Percentiles rank a stretch among this genome's conserved stretches.
Conservation (phyloP, 2,329 filamentous ascomycete species). For the Metarhizium brunneum region DNA sequence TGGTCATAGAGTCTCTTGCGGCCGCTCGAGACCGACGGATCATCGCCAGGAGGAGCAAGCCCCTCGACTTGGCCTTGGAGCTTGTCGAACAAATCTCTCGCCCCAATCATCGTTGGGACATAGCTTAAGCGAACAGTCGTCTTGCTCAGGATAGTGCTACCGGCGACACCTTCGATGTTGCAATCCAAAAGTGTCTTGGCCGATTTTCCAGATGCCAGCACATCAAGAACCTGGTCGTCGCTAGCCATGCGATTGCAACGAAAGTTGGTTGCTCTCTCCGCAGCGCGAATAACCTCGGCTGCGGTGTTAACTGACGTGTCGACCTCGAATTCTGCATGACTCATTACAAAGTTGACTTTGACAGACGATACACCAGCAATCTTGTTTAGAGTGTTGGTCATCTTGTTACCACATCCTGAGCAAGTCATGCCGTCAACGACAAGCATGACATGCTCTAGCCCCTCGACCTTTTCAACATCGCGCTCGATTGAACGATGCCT, state of each 20-base stretch:
- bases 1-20: conserved; percentile 21
- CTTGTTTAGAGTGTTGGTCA: conserved; percentile 18
- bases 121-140: conserved; percentile 22
- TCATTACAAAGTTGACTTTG: conserved; percentile 29
- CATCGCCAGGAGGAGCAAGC: conserved; percentile 21
- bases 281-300: conserved; percentile 18
- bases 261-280: conserved; percentile 21
- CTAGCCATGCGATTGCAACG: conserved; percentile 14
- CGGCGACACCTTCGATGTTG: conserved; percentile 15
- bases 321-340: conserved; percentile 23
- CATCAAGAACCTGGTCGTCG: conserved; percentile 19
- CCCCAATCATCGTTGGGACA: conserved; percentile 23
- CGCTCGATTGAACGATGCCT: background rate
- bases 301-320: conserved; percentile 14
- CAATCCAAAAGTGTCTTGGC: conserved; percentile 13
- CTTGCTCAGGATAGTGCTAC: conserved; percentile 18
- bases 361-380: conserved; percentile 20
- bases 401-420: conserved; percentile 25
- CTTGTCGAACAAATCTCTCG: conserved; percentile 16
- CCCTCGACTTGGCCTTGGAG: conserved; percentile 13
- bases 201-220: conserved; percentile 13
- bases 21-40: conserved; percentile 21
- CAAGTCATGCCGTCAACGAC: conserved; percentile 27
- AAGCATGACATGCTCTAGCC: conserved; percentile 17
- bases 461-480: conserved; percentile 18